These are phyloP conservation scores for Viola odorata DNA, from an alignment of 345 rosid species.

Conservation along the genomic window DNA sequence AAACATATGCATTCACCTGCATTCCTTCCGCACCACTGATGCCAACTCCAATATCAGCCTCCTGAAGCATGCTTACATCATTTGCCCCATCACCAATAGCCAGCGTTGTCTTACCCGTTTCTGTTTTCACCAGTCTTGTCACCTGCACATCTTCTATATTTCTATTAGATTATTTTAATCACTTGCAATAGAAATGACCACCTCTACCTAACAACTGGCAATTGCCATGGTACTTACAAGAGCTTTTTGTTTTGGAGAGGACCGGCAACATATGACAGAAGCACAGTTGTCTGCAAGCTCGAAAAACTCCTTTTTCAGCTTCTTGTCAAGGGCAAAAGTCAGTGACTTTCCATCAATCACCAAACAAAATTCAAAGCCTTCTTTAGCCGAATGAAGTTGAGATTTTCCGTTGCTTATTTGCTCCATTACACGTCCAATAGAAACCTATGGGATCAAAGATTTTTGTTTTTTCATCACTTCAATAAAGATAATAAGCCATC, in stretches of 20 bases:
- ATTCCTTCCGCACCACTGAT: constrained; percentile 93
- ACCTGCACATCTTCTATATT: constrained; percentile 55
- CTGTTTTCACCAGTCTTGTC: constrained; percentile 67
- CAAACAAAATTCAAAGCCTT: constrained; percentile 42
- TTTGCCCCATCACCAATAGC: constrained; percentile 95
- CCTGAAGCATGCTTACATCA: constrained; percentile 96
- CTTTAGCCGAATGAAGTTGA: constrained; percentile 29
- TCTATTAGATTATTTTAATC: constrained; percentile 37
- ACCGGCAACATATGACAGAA: constrained; percentile 83
- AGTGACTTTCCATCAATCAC: constrained; percentile 83
- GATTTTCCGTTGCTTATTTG: constrained; percentile 43
- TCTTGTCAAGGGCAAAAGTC: constrained; percentile 46
- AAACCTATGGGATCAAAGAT: constrained; percentile 41
- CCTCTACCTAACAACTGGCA: not conserved
- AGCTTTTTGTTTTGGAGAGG: constrained; percentile 94
- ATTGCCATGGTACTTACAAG: constrained; percentile 49
- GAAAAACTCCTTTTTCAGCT: constrained; percentile 46
- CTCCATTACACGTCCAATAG: constrained; percentile 38
- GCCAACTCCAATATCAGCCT: constrained; percentile 95
- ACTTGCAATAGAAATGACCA: constrained; percentile 2
- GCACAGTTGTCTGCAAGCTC: constrained; percentile 56
- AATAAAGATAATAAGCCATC: not conserved
- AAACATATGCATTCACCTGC: constrained; percentile 50
- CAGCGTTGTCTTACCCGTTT: constrained; percentile 53
- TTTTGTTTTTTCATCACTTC: constrained; percentile 14